A percentile compares a stretch with the other conserved stretches of the same genome.
Evolutionary conservation across 1,284 basidiomycete genomes (phyloP).

Genomic region (Phlebopus sp.): DNA sequence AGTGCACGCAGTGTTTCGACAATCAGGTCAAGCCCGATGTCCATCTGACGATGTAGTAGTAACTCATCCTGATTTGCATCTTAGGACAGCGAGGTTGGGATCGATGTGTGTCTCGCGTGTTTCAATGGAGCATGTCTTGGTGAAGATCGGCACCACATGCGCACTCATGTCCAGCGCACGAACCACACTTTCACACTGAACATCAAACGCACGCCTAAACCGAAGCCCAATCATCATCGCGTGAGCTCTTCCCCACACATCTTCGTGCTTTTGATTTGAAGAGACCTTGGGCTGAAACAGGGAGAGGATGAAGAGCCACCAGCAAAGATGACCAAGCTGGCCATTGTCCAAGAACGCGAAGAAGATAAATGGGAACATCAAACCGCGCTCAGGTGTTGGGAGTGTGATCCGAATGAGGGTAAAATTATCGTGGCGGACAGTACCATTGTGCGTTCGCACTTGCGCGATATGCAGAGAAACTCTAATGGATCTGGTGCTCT

Average conservation of each 20-base stretch:
- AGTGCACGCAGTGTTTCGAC: constrained; percentile 97
- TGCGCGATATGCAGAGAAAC: neutral
- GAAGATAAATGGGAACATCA: constrained; percentile 83
- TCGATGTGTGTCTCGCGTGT: constrained; percentile 90
- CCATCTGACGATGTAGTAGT: constrained; percentile 3
- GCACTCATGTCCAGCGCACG: constrained; percentile 67
- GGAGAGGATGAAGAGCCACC: constrained; percentile 75
- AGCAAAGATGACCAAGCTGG: constrained; percentile 83
- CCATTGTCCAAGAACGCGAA: constrained; percentile 82
- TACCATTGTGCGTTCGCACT: constrained; percentile 9
- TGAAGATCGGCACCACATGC: constrained; percentile 64
- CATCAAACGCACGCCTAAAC: constrained; percentile 74
- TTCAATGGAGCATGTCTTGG: constrained; percentile 90
- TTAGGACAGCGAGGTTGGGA: constrained; percentile 72
- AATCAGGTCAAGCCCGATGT: constrained; percentile 63
- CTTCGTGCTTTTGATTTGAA: neutral
- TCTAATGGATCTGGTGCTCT: neutral
- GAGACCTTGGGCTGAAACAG: constrained; percentile 31
- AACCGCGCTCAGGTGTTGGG: constrained; percentile 76
- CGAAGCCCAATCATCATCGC: constrained; percentile 59
- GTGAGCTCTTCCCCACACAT: constrained; percentile 44
- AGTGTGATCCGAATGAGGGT: constrained; percentile 57
- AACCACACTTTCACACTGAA: constrained; percentile 82
- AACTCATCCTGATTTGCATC: constrained; percentile 7
- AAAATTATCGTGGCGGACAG: constrained; percentile 38